A percentile compares a stretch with the other conserved stretches of the same genome.
phyloP scores from a whole-genome alignment of 2,329 filamentous ascomycete species.

The Sporothrix pseudoabietina region DNA sequence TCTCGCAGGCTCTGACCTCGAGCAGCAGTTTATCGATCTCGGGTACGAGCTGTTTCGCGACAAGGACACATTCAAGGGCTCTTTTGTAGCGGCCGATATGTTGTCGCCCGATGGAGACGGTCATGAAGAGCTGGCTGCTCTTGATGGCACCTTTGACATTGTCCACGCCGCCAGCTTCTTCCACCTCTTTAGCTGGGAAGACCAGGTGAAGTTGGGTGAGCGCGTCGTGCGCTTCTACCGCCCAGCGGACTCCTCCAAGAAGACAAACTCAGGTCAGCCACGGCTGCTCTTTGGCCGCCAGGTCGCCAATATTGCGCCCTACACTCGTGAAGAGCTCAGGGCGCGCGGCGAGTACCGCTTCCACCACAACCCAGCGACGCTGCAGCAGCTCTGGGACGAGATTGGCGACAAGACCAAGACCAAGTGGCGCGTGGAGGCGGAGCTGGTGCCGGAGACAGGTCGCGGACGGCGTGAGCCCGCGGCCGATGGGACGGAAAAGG shows the following conservation, averaged over 20 bases:
- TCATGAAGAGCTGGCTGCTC: slow-evolving; percentile 30
- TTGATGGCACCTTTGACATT: slow-evolving; percentile 39
- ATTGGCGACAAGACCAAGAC: slow-evolving; percentile 41
- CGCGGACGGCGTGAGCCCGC: slow-evolving; percentile 3
- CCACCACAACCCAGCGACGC: slow-evolving; percentile 46
- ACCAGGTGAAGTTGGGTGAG: slow-evolving; percentile 38
- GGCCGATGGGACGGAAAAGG: neutral
- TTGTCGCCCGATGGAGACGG: slow-evolving; percentile 30
- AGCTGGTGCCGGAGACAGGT: slow-evolving; percentile 12
- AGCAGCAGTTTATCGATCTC: slow-evolving; percentile 41
- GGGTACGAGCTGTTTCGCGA: slow-evolving; percentile 44
- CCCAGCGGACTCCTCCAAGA: slow-evolving; percentile 25
- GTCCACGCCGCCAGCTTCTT: slow-evolving; percentile 41
- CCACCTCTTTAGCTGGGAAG: slow-evolving; percentile 40
- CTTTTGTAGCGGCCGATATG: slow-evolving; percentile 38
- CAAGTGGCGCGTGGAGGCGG: slow-evolving; percentile 31
- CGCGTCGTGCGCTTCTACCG: slow-evolving; percentile 38
- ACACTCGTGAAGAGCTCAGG: slow-evolving; percentile 28
- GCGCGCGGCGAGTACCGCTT: slow-evolving; percentile 39
- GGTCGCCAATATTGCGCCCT: slow-evolving; percentile 37
- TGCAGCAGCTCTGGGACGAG: slow-evolving; percentile 47
- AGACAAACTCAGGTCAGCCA: slow-evolving; percentile 14
- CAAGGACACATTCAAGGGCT: slow-evolving; percentile 33
- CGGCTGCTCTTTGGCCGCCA: slow-evolving; percentile 40
- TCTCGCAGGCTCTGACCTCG: slow-evolving; percentile 46